phyloP scores from a whole-genome alignment of 129 eudicot species.

The Helichrysum umbraculigerum region DNA sequence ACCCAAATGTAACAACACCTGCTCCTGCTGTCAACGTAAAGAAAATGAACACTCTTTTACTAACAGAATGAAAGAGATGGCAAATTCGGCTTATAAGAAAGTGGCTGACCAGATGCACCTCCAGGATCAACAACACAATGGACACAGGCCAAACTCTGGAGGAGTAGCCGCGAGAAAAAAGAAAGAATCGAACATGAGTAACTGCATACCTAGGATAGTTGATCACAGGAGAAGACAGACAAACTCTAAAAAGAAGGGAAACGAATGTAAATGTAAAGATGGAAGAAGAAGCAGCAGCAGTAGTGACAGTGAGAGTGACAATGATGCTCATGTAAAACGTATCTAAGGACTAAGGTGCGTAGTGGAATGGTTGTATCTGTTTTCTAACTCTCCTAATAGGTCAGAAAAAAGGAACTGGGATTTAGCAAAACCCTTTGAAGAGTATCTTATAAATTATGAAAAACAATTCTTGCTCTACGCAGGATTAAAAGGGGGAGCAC shows the following conservation, averaged over 20 bases:
- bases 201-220: constrained; percentile 23
- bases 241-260: constrained; percentile 26
- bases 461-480: background rate
- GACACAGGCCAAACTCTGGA: constrained; percentile 12
- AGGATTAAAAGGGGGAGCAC: background rate
- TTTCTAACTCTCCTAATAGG: background rate
- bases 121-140: constrained; percentile 31
- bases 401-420: no score
- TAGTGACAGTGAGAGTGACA: constrained; percentile 43
- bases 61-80: constrained; percentile 35
- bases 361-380: background rate
- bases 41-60: constrained; percentile 32
- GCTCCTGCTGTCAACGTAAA: constrained; percentile 28
- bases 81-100: constrained; percentile 34
- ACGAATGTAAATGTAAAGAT: constrained; percentile 24
- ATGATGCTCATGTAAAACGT: constrained; percentile 27
- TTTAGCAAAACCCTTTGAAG: no score
- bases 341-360: constrained; percentile 24
- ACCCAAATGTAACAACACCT: constrained; percentile 26
- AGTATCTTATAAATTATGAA: no score
- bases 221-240: constrained; percentile 29
- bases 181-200: constrained; percentile 22
- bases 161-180: constrained; percentile 10
- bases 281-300: constrained; percentile 27
- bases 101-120: constrained; percentile 37